These are phyloP conservation scores for Scheffersomyces lignosus DNA, from an alignment of 805 yeast genomes.

Conservation along the genomic window DNA sequence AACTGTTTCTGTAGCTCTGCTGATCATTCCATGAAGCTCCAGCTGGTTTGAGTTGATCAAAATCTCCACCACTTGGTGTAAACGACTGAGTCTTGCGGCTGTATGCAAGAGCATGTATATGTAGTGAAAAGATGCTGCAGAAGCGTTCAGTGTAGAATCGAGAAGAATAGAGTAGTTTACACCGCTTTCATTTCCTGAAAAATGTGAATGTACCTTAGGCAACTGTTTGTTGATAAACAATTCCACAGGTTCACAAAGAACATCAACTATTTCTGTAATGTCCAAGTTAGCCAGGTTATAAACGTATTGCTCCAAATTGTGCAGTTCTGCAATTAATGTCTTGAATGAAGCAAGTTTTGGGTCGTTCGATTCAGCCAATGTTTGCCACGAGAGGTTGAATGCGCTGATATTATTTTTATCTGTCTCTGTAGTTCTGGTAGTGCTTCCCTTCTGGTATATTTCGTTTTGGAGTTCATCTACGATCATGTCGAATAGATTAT, in stretches of 20 bases:
- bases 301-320: conserved; percentile 53
- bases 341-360: conserved; percentile 39
- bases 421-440: conserved; percentile 5
- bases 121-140: conserved; percentile 51
- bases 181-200: conserved; percentile 12
- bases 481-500: conserved; percentile 64
- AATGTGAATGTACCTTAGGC: conserved; percentile 27
- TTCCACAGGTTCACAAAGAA: conserved; percentile 30
- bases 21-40: conserved; percentile 65
- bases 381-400: conserved; percentile 22
- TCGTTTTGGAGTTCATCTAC: conserved; percentile 76
- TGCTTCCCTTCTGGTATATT: conserved; percentile 52
- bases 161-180: conserved; percentile 31
- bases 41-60: conserved; percentile 53
- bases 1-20: conserved; percentile 63
- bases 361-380: conserved; percentile 23
- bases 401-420: background rate
- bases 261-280: conserved; percentile 48
- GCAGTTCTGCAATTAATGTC: conserved; percentile 32
- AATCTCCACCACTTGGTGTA: conserved; percentile 57
- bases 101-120: conserved; percentile 54
- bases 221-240: conserved; percentile 27
- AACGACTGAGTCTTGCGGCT: conserved; percentile 58
- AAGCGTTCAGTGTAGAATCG: conserved; percentile 27
- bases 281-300: conserved; percentile 60